A percentile compares a stretch with the other conserved stretches of the same genome.
Conservation (phyloP, 345 rosid species). For the Pistacia integerrima region DNA sequence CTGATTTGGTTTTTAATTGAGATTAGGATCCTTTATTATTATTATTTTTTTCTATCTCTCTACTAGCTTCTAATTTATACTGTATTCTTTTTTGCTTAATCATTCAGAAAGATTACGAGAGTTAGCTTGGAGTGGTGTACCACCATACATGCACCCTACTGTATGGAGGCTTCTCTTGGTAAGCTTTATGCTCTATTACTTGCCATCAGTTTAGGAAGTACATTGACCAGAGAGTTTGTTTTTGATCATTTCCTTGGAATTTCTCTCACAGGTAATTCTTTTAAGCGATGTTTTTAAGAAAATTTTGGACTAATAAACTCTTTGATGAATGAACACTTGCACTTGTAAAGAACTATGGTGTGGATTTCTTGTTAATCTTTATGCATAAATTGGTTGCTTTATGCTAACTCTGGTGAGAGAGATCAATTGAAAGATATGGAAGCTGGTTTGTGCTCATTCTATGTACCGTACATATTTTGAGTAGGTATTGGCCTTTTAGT, state of each 20-base stretch:
- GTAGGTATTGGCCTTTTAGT: neutral
- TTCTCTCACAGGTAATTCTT: neutral
- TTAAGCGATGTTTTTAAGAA: neutral
- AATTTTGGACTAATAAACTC: too few relatives aligned
- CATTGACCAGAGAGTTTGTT: neutral
- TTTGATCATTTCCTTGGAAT: neutral
- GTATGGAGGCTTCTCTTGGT: constrained; percentile 98
- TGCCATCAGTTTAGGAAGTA: constrained; percentile 10
- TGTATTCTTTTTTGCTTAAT: neutral
- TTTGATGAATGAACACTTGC: neutral
- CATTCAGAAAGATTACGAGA: constrained; percentile 81
- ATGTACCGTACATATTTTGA: neutral
- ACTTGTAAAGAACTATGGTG: neutral
- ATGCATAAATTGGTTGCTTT: neutral
- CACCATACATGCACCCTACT: constrained; percentile 85
- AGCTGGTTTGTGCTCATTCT: neutral
- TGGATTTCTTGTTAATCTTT: neutral
- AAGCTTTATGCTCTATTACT: constrained; percentile 32
- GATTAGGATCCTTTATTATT: constrained; percentile 26
- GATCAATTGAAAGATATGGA: neutral
- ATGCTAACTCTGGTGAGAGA: neutral
- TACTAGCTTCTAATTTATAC: neutral
- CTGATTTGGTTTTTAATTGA: neutral
- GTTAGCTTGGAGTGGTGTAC: constrained; percentile 96
- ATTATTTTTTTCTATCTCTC: neutral